A percentile compares a stretch with the other conserved stretches of the same genome.
phyloP scores from a whole-genome alignment of 2,329 filamentous ascomycete species.

The Aspergillus sp. region DNA sequence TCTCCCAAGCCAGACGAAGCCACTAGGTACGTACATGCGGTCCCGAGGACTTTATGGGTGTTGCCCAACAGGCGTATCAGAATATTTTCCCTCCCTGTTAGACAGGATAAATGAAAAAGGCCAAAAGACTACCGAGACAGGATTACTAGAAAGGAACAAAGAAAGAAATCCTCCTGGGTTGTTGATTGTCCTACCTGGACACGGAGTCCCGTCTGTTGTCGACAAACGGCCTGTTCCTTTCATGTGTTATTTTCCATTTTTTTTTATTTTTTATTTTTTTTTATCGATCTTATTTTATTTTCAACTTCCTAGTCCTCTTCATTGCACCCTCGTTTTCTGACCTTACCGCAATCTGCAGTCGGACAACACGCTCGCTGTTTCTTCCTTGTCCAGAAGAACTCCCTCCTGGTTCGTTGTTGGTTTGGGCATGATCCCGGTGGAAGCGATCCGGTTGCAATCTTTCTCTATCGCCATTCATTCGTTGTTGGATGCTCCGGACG shows the following conservation, averaged over 20 bases:
- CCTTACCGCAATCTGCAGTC: conserved; percentile 14
- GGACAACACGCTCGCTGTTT: conserved; percentile 6
- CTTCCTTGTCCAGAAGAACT: conserved; percentile 7
- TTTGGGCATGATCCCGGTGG: conserved; percentile 5
- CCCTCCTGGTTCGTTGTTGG: conserved; percentile 8
- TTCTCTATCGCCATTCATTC: conserved; percentile 9
- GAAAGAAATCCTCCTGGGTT: conserved; percentile 12
- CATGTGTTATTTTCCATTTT: background rate
- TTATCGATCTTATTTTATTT: conserved; percentile 4
- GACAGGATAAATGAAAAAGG: background rate
- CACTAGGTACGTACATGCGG: conserved; percentile 13
- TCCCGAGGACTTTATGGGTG: conserved; percentile 4
- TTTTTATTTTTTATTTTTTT: too few species aligned
- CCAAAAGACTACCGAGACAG: background rate
- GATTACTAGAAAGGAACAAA: conserved; percentile 4
- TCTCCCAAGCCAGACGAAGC: background rate
- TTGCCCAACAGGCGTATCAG: background rate
- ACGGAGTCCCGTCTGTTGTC: conserved; percentile 13
- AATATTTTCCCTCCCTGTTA: background rate
- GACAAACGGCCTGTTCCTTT: conserved; percentile 13
- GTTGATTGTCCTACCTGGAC: conserved; percentile 9
- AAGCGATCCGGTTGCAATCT: conserved; percentile 3
- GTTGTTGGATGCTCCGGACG: conserved; percentile 20
- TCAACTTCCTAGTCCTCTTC: conserved; percentile 9
- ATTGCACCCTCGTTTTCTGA: conserved; percentile 8